These are phyloP conservation scores for Quercus wislizeni DNA, from an alignment of 306 rosid species.

Conservation along the genomic window DNA sequence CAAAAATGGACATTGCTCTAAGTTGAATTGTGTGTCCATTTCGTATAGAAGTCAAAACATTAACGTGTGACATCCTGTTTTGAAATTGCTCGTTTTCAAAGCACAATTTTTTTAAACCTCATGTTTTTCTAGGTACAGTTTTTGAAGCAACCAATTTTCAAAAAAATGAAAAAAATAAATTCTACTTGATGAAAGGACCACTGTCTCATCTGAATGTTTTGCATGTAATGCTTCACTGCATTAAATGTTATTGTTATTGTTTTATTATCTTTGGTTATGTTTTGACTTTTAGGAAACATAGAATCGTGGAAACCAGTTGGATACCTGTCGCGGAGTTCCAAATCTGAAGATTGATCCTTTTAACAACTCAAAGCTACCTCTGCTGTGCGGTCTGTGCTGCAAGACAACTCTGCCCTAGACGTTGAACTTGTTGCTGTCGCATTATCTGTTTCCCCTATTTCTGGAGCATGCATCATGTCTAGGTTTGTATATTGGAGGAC, in stretches of 20 bases:
- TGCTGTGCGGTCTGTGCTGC: slow-evolving; percentile 35
- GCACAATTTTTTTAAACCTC: too few relatives aligned
- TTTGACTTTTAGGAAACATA: slow-evolving; percentile 29
- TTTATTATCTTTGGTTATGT: neutral
- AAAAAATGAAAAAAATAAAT: too few relatives aligned
- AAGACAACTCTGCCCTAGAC: slow-evolving; percentile 15
- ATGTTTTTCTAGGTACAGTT: too few relatives aligned
- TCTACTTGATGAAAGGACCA: too few relatives aligned
- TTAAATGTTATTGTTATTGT: neutral
- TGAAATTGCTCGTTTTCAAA: too few relatives aligned
- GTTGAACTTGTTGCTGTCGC: slow-evolving; percentile 13
- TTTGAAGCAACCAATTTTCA: too few relatives aligned
- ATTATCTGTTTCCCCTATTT: slow-evolving; percentile 12
- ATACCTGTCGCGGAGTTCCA: slow-evolving; percentile 27
- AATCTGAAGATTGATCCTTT: slow-evolving; percentile 29
- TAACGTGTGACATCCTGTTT: too few relatives aligned
- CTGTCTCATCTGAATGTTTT: neutral
- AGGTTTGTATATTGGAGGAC: slow-evolving; percentile 31
- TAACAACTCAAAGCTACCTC: slow-evolving; percentile 36
- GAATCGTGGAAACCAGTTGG: slow-evolving; percentile 33
- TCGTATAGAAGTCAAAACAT: too few relatives aligned
- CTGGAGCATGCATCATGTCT: slow-evolving; percentile 22
- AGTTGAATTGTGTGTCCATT: too few relatives aligned
- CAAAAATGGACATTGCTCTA: too few relatives aligned
- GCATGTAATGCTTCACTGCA: neutral